Evolutionary conservation across 1,284 basidiomycete species (phyloP).

Genomic region (Marasmius oreades): DNA sequence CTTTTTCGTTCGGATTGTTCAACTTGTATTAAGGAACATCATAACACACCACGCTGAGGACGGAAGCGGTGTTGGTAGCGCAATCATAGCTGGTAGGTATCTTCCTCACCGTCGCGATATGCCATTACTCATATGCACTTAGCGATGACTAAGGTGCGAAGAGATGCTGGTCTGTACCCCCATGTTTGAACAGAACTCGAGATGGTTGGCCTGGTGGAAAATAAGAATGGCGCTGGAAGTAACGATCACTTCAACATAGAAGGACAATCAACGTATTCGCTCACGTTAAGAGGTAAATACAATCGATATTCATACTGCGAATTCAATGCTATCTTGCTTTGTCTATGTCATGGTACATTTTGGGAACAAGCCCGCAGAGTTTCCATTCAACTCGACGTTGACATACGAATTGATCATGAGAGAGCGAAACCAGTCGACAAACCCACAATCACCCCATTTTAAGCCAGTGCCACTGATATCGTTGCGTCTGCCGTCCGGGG

Average conservation of each 20-base stretch:
- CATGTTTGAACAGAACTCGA: slow-evolving; percentile 22
- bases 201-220: background rate
- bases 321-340: background rate
- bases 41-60: slow-evolving; percentile 91
- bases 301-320: too few relatives aligned
- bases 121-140: slow-evolving; percentile 2
- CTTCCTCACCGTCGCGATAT: background rate
- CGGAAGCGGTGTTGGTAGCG: slow-evolving; percentile 93
- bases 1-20: too few relatives aligned
- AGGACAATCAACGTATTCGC: background rate
- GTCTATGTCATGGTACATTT: slow-evolving; percentile 4
- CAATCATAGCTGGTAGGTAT: slow-evolving; percentile 84
- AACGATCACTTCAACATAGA: background rate
- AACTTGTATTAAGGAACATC: slow-evolving; percentile 58
- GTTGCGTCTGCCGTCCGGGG: too few relatives aligned
- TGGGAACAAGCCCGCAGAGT: slow-evolving; percentile 10
- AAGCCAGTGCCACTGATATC: too few relatives aligned
- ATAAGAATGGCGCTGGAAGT: background rate
- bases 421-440: too few relatives aligned
- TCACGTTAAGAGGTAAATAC: background rate
- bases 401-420: too few relatives aligned
- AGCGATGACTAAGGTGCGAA: slow-evolving; percentile 40
- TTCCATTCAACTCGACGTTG: slow-evolving; percentile 11
- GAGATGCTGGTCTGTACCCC: slow-evolving; percentile 31
- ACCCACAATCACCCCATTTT: too few relatives aligned